phyloP scores from a whole-genome alignment of 2,329 filamentous ascomycete species.

The Pseudogymnoascus destructans region DNA sequence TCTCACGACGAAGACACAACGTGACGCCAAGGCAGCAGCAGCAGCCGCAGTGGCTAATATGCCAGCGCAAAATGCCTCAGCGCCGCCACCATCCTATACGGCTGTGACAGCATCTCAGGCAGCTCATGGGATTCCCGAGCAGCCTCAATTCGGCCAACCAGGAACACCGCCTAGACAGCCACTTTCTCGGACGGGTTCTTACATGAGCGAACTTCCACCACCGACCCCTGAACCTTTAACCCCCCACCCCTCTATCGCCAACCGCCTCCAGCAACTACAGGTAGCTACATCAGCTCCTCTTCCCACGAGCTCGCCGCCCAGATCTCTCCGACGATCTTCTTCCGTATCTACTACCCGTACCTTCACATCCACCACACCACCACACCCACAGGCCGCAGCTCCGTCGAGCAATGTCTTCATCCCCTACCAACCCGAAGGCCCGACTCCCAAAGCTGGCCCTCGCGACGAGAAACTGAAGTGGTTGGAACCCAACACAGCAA shows the following conservation, averaged over 20 bases:
- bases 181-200: neutral
- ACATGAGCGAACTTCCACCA: neutral
- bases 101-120: slow-evolving; percentile 7
- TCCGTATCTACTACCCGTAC: neutral
- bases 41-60: slow-evolving; percentile 17
- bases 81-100: slow-evolving; percentile 10
- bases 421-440: slow-evolving; percentile 43
- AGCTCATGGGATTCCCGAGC: slow-evolving; percentile 6
- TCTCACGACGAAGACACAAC: slow-evolving; percentile 42
- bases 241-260: slow-evolving; percentile 10
- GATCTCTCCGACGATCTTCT: slow-evolving; percentile 1
- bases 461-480: slow-evolving; percentile 34
- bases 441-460: slow-evolving; percentile 29
- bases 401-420: slow-evolving; percentile 34
- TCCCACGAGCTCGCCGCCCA: slow-evolving; percentile 19
- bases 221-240: neutral
- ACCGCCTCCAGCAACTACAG: slow-evolving; percentile 15
- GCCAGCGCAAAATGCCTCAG: slow-evolving; percentile 11
- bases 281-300: slow-evolving; percentile 17
- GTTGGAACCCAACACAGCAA: slow-evolving; percentile 35
- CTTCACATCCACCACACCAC: slow-evolving; percentile 3
- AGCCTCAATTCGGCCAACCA: neutral
- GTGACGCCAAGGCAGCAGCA: slow-evolving; percentile 36
- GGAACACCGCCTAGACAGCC: neutral
- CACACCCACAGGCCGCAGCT: neutral